These are phyloP conservation scores for Trichophyton schoenleinii DNA, from an alignment of 2,329 filamentous ascomycete genomes.

Conservation along the genomic window DNA sequence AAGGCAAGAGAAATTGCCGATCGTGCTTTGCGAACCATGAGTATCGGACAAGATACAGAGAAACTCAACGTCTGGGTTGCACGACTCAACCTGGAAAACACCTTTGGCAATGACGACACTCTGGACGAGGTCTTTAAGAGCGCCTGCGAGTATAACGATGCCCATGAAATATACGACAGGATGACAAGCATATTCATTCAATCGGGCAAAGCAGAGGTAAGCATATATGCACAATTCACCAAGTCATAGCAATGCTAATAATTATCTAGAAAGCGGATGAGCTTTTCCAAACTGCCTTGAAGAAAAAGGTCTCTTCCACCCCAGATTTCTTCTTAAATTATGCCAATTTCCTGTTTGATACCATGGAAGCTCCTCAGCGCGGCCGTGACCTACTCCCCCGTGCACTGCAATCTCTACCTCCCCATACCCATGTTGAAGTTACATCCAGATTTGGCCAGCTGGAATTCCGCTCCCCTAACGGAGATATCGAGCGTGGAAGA, in stretches of 20 bases:
- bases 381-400: constrained; percentile 67
- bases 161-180: constrained; percentile 76
- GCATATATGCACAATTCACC: constrained; percentile 18
- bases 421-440: constrained; percentile 56
- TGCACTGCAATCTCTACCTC: constrained; percentile 69
- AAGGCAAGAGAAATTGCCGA: constrained; percentile 84
- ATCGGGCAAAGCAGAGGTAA: constrained; percentile 70
- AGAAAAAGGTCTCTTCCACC: constrained; percentile 77
- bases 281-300: constrained; percentile 73
- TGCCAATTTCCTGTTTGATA: constrained; percentile 79
- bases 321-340: constrained; percentile 88
- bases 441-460: constrained; percentile 82
- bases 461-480: constrained; percentile 73
- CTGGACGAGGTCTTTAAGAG: constrained; percentile 80
- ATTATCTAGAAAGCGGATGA: constrained; percentile 62
- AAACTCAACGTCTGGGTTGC: constrained; percentile 95
- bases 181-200: constrained; percentile 92
- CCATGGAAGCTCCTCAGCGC: constrained; percentile 54
- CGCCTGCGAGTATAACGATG: constrained; percentile 87
- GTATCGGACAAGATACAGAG: constrained; percentile 78
- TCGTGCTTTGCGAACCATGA: constrained; percentile 80
- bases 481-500: constrained; percentile 78
- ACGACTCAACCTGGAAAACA: constrained; percentile 84
- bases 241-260: constrained; percentile 9
- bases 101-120: constrained; percentile 70